Evolutionary conservation across 495 filamentous ascomycete species (phyloP), one percentile per base, ranked within the genome.

Genomic region (Trichoderma virens): DNA sequence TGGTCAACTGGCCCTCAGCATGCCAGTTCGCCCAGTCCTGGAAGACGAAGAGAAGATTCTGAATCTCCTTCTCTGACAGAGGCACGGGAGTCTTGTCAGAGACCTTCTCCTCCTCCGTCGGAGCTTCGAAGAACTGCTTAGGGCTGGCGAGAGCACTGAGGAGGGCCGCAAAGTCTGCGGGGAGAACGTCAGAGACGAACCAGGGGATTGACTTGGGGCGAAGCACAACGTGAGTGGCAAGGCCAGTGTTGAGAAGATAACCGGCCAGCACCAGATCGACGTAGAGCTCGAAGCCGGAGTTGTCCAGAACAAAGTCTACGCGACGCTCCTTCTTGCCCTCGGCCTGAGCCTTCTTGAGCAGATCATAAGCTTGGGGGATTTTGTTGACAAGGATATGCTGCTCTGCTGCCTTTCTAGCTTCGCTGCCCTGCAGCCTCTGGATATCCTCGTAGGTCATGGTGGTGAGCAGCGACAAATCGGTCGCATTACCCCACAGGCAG

Each of bases 401-500:
- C 77, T 97, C 91, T 2, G 90, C 85, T 0, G 80, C 83, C 70
- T 93, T 93, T 51, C 93, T 83, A 5, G 93, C 92, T 66, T 92
- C 80, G 0, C 90, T 87, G 0, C 92, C 93, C 73, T 98, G 94
- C 16, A 98, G 82, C 70, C 94, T 93, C 75, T 98, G 94, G 67
- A 98, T 93, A 69, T 97, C 94, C 66, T 95, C 92, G 74, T 97
- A 97, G 2, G 90, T 90, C 62, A 98, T 84, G 65, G 85, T 90
- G 0, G 92, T 97, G 41, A 98, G 79, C 45, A 98, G 88, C 0
- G 91, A 96, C 20, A 98, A 82, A 68, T 98, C 95, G 0, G 93
- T 98, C 5, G 95, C 94, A 74, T 98, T 97, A 9, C 94, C 95
- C 94, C 94, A 98, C 23, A 98, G 83, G 70, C 94, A 97, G 67